phyloP scores from a whole-genome alignment of 768 basidiomycete genomes.

The Gymnopilus junonius region DNA sequence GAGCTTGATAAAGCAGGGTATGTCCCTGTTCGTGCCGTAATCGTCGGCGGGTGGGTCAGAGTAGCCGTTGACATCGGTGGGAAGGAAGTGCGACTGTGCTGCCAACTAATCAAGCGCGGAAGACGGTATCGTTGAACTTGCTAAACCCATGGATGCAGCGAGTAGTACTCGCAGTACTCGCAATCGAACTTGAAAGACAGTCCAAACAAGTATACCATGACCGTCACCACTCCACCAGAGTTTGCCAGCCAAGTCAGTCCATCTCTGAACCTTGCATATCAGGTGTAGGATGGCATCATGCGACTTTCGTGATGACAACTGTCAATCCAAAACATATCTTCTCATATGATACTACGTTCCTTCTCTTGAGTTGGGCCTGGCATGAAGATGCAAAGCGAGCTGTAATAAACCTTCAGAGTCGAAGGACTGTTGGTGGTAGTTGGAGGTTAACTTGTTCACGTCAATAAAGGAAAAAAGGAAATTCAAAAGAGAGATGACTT shows the following conservation, averaged over 20 bases:
- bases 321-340: conserved; percentile 1
- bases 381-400: background rate
- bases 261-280: background rate
- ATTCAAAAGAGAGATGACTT: background rate
- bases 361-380: background rate
- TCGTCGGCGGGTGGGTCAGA: conserved; percentile 1
- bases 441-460: background rate
- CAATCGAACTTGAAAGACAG: no score
- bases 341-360: background rate
- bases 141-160: background rate
- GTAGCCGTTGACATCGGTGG: conserved; percentile 11
- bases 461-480: background rate
- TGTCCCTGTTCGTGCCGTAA: conserved; percentile 7
- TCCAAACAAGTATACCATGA: background rate
- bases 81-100: background rate
- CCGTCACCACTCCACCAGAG: background rate
- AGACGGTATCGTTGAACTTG: background rate
- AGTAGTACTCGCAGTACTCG: no score
- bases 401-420: background rate
- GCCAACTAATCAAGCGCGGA: background rate
- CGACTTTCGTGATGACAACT: background rate
- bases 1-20: background rate
- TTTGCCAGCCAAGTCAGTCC: background rate
- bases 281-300: background rate
- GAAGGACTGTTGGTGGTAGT: background rate